A percentile compares a stretch with the other conserved stretches of the same genome.
These are phyloP conservation scores for Trametes sanguinea DNA, from an alignment of 768 basidiomycete genomes.

Conservation along the genomic window DNA sequence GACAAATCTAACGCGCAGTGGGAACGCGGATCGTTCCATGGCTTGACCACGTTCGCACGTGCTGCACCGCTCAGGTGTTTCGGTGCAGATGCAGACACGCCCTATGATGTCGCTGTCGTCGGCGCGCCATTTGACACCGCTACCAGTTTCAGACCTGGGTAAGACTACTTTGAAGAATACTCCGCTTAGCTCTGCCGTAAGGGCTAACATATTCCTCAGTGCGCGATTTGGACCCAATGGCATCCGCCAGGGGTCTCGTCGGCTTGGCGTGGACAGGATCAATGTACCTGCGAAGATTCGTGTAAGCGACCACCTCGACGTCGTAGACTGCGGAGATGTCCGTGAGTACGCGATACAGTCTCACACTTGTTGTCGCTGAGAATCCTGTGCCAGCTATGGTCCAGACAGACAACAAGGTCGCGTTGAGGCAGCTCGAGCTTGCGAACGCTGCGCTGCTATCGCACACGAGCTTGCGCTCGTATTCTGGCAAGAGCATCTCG, in stretches of 20 bases:
- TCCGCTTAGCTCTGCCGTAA: no score
- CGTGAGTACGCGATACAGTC: slow-evolving; percentile 23
- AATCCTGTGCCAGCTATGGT: slow-evolving; percentile 27
- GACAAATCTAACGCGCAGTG: slow-evolving; percentile 21
- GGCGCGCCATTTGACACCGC: slow-evolving; percentile 38
- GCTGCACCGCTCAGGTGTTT: slow-evolving; percentile 33
- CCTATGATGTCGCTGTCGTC: slow-evolving; percentile 34
- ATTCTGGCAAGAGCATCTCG: slow-evolving; percentile 27
- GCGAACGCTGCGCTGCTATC: slow-evolving; percentile 31
- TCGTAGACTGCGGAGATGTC: slow-evolving; percentile 37
- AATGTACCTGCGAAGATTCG: slow-evolving; percentile 34
- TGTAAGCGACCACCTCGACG: slow-evolving; percentile 29
- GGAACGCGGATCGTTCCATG: slow-evolving; percentile 29
- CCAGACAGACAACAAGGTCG: slow-evolving; percentile 33
- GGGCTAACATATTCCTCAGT: slow-evolving; percentile 1
- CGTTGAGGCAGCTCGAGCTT: slow-evolving; percentile 36
- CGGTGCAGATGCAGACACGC: slow-evolving; percentile 27
- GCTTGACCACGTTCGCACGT: slow-evolving; percentile 32
- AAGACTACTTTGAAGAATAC: neutral
- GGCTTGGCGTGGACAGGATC: slow-evolving; percentile 32
- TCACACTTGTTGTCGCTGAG: neutral
- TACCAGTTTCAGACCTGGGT: slow-evolving; percentile 37
- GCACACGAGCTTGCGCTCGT: slow-evolving; percentile 18
- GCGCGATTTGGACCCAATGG: slow-evolving; percentile 38
- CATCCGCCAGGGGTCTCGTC: slow-evolving; percentile 36